Base-by-base conservation (phyloP, 208 protist species). In the Trypanosoma lewisi region DNA sequence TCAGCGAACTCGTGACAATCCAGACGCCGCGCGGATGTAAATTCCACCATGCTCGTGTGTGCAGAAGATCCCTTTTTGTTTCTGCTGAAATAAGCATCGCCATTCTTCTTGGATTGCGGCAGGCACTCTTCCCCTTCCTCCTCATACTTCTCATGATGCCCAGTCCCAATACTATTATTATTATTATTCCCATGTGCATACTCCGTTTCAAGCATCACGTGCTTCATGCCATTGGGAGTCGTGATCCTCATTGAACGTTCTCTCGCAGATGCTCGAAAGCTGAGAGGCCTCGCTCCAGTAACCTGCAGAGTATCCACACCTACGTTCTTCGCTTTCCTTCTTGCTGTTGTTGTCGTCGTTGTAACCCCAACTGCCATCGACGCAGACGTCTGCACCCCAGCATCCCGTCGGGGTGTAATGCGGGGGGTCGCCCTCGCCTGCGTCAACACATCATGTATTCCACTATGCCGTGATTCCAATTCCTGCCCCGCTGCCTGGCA, bases 381-480 rank as follows among this genome's bases (percentile, higher is more conserved):
- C 4, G 2, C 12, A 7, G 19, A 23, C 42, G 57, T 63, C 44
- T 63, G 57, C 47, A 63, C 47, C 21, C 48, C 23, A 34, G 37
- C 59, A 48, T 64, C 33, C 4, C 17, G 48, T 45, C 25, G 31
- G 2, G 21, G 4, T 2, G 30, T 17, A 11, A n/a, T 17, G 14
- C 19, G 21, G 2, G 59, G 27, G 39, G 59, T n/a, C 48, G 36
- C 0, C 6, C 8, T 25, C 47, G 21, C 48, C 31, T 30, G 23
- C 21, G 48, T 16, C 36, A 27, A 28, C 45, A 23, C 47, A 2
- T 53, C 44, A 39, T 25, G 5, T 31, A 17, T 30, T 11, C 28
- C 31, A 27, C 34, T 37, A 3, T 11, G 1, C 11, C 48, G 7
- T 41, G 14, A 7, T 31, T 30, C 31, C 23, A 4, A 12, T 52